These are phyloP conservation scores for Grosmannia penicillata DNA, from an alignment of 2,329 filamentous ascomycete genomes.

Conservation along the genomic window DNA sequence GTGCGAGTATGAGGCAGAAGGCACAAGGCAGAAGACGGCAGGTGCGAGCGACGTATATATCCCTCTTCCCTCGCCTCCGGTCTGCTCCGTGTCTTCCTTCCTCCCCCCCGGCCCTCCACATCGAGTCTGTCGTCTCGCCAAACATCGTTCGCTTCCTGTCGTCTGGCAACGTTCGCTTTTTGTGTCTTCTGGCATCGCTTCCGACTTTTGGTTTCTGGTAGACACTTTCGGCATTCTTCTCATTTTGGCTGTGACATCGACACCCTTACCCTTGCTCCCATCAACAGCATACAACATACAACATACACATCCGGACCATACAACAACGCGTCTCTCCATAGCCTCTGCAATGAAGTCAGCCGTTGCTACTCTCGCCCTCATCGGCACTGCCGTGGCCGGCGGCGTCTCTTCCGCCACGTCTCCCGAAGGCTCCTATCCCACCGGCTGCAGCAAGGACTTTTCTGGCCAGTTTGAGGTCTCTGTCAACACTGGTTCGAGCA, in stretches of 20 bases:
- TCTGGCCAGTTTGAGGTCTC: slow-evolving; percentile 44
- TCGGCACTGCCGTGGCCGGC: slow-evolving; percentile 25
- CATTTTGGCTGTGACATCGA: too few relatives aligned
- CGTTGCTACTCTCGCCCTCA: slow-evolving; percentile 25
- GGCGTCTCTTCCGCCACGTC: slow-evolving; percentile 30
- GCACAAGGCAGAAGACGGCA: too few relatives aligned
- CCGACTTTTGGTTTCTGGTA: too few relatives aligned
- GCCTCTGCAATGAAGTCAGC: slow-evolving; percentile 17
- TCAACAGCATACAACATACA: neutral
- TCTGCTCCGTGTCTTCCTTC: too few relatives aligned
- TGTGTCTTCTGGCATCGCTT: too few relatives aligned
- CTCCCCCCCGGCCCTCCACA: too few relatives aligned
- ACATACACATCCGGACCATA: neutral
- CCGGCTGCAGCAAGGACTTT: slow-evolving; percentile 35
- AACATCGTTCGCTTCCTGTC: neutral
- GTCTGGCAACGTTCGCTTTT: neutral
- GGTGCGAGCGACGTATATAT: too few relatives aligned
- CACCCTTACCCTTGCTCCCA: neutral
- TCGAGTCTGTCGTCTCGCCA: neutral
- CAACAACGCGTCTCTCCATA: neutral
- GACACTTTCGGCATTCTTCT: too few relatives aligned
- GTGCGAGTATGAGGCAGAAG: too few relatives aligned
- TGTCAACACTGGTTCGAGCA: slow-evolving; percentile 23
- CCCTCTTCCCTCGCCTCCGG: too few relatives aligned
- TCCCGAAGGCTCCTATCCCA: slow-evolving; percentile 32